These are phyloP conservation scores for Lyophyllum decastes DNA, from an alignment of 768 basidiomycete genomes.

Conservation along the genomic window DNA sequence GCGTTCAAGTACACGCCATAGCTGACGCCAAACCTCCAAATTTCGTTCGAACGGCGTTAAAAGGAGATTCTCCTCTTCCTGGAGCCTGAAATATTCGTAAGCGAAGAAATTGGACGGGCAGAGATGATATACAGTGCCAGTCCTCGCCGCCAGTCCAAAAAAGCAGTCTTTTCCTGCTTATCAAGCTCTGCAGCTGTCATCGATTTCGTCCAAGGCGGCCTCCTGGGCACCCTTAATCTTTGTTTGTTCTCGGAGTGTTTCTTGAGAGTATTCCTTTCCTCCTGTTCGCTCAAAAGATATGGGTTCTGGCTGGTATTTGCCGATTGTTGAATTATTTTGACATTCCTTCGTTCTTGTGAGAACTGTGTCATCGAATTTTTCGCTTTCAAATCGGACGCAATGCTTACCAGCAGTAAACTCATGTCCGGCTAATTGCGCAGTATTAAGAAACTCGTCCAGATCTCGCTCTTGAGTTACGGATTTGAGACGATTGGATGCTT, in stretches of 20 bases:
- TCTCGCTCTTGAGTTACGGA: slow-evolving; percentile 97
- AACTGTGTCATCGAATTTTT: slow-evolving; percentile 4
- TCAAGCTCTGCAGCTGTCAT: slow-evolving; percentile 83
- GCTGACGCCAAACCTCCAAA: slow-evolving; percentile 96
- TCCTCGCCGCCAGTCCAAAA: slow-evolving; percentile 91
- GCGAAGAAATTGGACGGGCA: neutral
- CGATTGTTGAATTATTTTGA: slow-evolving; percentile 72
- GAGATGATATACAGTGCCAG: slow-evolving; percentile 76
- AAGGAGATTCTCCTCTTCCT: slow-evolving; percentile 85
- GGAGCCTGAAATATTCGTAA: slow-evolving; percentile 55
- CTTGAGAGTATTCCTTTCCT: slow-evolving; percentile 73
- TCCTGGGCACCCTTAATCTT: slow-evolving; percentile 82
- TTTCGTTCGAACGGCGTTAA: slow-evolving; percentile 97
- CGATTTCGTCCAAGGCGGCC: slow-evolving; percentile 85
- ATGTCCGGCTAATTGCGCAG: slow-evolving; percentile 90
- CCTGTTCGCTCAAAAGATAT: slow-evolving; percentile 78
- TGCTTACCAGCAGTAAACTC: slow-evolving; percentile 92
- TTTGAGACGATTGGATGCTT: slow-evolving; percentile 67
- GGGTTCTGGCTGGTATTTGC: slow-evolving; percentile 70
- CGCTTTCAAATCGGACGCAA: neutral
- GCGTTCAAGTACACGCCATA: slow-evolving; percentile 96
- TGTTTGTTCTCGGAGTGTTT: slow-evolving; percentile 76
- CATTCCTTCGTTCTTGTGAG: slow-evolving; percentile 68
- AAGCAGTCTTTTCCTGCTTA: slow-evolving; percentile 84
- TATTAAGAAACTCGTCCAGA: slow-evolving; percentile 93